Evolutionary conservation across 2,329 filamentous ascomycete species (phyloP), one percentile per base, ranked within the genome.

Genomic region (Alternaria consortialis): DNA sequence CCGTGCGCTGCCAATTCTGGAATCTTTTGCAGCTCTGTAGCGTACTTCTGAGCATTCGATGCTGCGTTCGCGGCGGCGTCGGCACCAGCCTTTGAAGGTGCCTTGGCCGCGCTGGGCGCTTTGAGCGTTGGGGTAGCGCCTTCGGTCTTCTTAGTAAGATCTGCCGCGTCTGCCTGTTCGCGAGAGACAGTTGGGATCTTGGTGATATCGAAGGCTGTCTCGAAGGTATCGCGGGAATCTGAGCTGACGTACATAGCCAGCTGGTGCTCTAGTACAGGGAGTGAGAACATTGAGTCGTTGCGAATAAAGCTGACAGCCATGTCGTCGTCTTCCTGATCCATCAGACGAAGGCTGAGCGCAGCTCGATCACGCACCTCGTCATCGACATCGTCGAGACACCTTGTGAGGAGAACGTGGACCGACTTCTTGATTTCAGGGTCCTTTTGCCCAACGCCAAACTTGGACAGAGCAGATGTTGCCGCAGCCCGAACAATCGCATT

Each of bases 351-450:
- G 79, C 97, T 98, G 48, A 99, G 84, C 4, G 94, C 94, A 63
- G 95, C 95, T 77, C 95, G 93, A 77, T 99, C 95, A 71, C 95
- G 89, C 59, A 99, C 95, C 82, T 99, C 95, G 74, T 99, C 95
- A 80, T 99, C 95, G 4, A 94, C 94, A 77, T 99, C 95, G 78
- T 99, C 95, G 71, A 99, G 82, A 79, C 95, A 99, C 77, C 95
- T 88, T 27, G 91, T 96, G 36, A 99, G 89, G 47, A 99, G 86
- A 51, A 99, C 95, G 66, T 91, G 88, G 53, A 99, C 94, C 78
- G 94, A 97, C 71, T 92, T 90, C 88, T 98, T 98, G 74, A 99
- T 93, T 79, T 99, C 95, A 1, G 92, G 90, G 74, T 98, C 95
- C 81, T 96, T 94, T 80, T 98, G 95, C 9, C 75, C 94, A 60